Conservation (phyloP, 2,329 filamentous ascomycete species). For the Oidium heveae region DNA sequence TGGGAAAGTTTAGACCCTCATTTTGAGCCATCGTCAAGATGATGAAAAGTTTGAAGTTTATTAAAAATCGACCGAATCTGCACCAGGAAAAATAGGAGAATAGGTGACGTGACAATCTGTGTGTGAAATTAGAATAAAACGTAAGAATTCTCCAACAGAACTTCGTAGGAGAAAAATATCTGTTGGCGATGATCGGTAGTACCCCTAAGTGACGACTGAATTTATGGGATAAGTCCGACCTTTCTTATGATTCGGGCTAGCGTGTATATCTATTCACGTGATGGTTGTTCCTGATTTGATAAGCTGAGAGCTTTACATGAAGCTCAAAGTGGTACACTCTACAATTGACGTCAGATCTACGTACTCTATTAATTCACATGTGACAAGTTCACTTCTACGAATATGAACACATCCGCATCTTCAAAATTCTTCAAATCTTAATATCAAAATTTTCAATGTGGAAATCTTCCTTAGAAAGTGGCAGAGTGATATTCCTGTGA, state of each 20-base stretch:
- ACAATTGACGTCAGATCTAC: neutral
- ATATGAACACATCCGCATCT: no score
- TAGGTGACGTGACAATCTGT: no score
- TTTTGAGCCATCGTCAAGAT: neutral
- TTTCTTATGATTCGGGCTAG: neutral
- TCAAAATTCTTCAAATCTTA: no score
- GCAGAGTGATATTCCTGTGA: no score
- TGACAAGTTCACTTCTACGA: no score
- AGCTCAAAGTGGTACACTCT: neutral
- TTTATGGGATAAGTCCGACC: neutral
- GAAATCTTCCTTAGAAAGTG: constrained; percentile 6
- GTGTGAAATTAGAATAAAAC: neutral
- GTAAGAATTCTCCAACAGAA: neutral
- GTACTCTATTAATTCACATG: neutral
- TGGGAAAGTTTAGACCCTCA: neutral
- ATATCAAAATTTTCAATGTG: neutral
- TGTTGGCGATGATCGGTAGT: neutral
- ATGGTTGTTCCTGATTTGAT: constrained; percentile 2
- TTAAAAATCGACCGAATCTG: neutral
- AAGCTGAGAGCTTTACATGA: constrained; percentile 6
- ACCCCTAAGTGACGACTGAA: neutral
- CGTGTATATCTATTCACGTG: neutral
- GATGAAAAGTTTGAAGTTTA: neutral
- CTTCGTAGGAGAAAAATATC: neutral
- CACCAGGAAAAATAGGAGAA: neutral